Evolutionary conservation across 2,329 filamentous ascomycete species (phyloP), one percentile per base, ranked within the genome.

Genomic region (Fusarium liriodendri): DNA sequence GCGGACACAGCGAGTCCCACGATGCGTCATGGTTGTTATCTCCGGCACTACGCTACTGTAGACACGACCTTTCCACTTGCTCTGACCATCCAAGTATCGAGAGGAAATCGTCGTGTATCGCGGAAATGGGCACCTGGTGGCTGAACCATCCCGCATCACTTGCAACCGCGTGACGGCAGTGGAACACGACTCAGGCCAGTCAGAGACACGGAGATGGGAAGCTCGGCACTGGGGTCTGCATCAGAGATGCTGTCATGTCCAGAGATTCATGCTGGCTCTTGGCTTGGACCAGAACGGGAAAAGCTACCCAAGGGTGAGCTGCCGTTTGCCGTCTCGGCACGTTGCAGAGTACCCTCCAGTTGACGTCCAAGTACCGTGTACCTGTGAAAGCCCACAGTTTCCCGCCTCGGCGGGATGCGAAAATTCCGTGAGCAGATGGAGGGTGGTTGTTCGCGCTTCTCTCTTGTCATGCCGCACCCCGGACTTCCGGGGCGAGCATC

Each of bases 321-420:
- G 73, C 73, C 73, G 70, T 66, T 66, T 71, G 64, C 73, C 72
- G 72, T 73, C 72, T 75, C 57, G 72, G 72, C 72, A 45, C 54
- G 7, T 14, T 59, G 16, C 59, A 57, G 61, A 50, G 72, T 74
- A 73, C 27, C 66, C 29, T 47, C 54, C 20, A 20, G 42, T 58
- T 50, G 40, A 64, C 38, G 8, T 20, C 20, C 45, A 75, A 62
- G 69, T 70, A 70, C 60, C 66, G 3, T 55, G 50, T 75, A 74
- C 72, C 47, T 64, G 22, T n/a, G 60, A 35, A 18, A 13, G 18
- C 14, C 16, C 59, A 27, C 20, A 38, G 35, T 59, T 63, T 52
- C 71, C 65, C 37, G 40, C 55, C 32, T 72, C 42, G 59, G 65
- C 55, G 47, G 32, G 37, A 66, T 69, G 64, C 42, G 62, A 58